phyloP scores from a whole-genome alignment of 2,329 filamentous ascomycete species.

The Sodiomyces alkalinus region DNA sequence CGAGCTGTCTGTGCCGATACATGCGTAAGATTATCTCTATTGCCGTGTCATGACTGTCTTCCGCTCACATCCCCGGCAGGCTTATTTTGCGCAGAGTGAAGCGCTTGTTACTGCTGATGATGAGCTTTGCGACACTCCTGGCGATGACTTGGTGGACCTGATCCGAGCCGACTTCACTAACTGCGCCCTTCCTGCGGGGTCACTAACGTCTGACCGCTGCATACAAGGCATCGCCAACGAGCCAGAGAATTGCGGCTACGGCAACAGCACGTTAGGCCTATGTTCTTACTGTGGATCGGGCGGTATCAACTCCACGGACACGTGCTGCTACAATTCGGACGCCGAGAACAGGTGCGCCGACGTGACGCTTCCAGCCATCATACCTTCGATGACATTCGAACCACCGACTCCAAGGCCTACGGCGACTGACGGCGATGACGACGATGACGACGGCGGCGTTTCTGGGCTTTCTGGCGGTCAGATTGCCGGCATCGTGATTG shows the following conservation, averaged over 20 bases:
- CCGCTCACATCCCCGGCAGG: constrained; percentile 32
- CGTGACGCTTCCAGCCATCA: constrained; percentile 65
- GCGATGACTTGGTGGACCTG: constrained; percentile 50
- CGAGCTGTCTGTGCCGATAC: constrained; percentile 76
- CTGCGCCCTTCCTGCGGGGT: constrained; percentile 68
- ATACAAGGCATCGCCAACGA: constrained; percentile 69
- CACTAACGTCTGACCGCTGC: constrained; percentile 58
- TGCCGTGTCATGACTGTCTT: constrained; percentile 4
- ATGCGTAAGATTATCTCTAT: constrained; percentile 43
- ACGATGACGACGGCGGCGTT: constrained; percentile 14
- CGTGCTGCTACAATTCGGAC: constrained; percentile 76
- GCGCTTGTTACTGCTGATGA: constrained; percentile 65
- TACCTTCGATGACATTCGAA: constrained; percentile 48
- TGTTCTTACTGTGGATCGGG: constrained; percentile 77
- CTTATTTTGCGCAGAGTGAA: constrained; percentile 77
- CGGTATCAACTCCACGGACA: constrained; percentile 83
- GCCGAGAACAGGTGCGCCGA: constrained; percentile 57
- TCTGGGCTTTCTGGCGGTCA: constrained; percentile 58
- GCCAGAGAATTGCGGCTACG: constrained; percentile 73
- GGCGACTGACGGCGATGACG: constrained; percentile 21
- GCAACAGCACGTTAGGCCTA: constrained; percentile 54
- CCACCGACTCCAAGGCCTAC: constrained; percentile 24
- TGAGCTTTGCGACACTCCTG: constrained; percentile 54
- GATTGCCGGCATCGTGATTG: constrained; percentile 83
- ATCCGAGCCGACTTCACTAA: constrained; percentile 88